These are phyloP conservation scores for Helianthus tuberosus DNA, from an alignment of 129 eudicot species.

Conservation along the genomic window DNA sequence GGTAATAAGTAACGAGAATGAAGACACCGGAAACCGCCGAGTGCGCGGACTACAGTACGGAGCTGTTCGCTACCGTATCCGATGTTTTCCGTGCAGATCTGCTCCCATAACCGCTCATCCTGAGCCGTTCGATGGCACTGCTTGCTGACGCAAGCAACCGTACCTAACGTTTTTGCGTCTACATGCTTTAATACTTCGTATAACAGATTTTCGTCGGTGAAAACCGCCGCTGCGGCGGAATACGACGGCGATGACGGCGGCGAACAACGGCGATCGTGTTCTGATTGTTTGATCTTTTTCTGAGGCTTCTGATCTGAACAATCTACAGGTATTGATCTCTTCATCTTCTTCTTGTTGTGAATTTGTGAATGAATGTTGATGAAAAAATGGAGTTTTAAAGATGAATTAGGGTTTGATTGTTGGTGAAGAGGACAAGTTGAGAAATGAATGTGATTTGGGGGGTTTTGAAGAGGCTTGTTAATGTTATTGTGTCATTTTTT, in stretches of 20 bases:
- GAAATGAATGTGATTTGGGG: slow-evolving; percentile 57
- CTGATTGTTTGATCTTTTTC: slow-evolving; percentile 29
- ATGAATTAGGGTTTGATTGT: slow-evolving; percentile 39
- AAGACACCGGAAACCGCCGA: slow-evolving; percentile 83
- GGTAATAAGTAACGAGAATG: slow-evolving; percentile 71
- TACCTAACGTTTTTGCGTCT: slow-evolving; percentile 65
- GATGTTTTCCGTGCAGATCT: slow-evolving; percentile 63
- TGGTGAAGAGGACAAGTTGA: slow-evolving; percentile 53
- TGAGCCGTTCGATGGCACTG: slow-evolving; percentile 64
- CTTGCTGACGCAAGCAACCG: slow-evolving; percentile 69
- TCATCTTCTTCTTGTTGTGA: slow-evolving; percentile 5
- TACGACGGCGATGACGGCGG: neutral
- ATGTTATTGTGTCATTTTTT: slow-evolving; percentile 34
- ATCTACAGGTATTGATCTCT: slow-evolving; percentile 16
- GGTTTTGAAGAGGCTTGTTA: slow-evolving; percentile 37
- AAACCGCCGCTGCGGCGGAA: slow-evolving; percentile 37
- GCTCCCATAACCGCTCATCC: slow-evolving; percentile 93
- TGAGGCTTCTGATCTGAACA: neutral
- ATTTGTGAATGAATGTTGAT: slow-evolving; percentile 6
- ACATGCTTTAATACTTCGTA: slow-evolving; percentile 73
- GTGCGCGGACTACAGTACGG: slow-evolving; percentile 78
- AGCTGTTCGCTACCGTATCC: slow-evolving; percentile 58
- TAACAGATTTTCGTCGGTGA: slow-evolving; percentile 69
- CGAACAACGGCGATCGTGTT: neutral
- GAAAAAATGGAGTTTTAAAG: slow-evolving; percentile 18